Conservation (phyloP, 2,329 filamentous ascomycete genomes). For the Hymenoscyphus repandus region DNA sequence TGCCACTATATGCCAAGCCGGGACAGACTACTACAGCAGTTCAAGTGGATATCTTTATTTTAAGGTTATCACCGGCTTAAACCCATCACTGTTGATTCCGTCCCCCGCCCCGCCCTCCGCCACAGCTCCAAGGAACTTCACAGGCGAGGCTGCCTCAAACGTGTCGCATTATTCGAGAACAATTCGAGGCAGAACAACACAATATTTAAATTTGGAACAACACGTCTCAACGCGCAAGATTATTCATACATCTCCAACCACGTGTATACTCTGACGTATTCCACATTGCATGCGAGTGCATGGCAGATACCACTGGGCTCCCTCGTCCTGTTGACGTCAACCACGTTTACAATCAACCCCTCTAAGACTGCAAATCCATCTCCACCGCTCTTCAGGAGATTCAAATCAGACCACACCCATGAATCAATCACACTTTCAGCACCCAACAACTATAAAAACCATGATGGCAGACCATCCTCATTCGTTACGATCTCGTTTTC, state of each 20-base stretch:
- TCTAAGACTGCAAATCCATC: background rate
- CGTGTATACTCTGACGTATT: background rate
- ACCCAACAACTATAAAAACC: background rate
- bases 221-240: background rate
- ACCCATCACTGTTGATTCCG: too few relatives aligned
- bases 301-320: too few relatives aligned
- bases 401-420: background rate
- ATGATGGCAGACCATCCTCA: conserved; percentile 20
- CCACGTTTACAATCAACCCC: conserved; percentile 3
- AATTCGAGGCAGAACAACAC: background rate
- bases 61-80: too few relatives aligned
- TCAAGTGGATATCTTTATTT: too few relatives aligned
- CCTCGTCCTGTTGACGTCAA: conserved; percentile 6
- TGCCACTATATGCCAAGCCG: too few relatives aligned
- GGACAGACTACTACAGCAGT: too few relatives aligned
- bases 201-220: too few relatives aligned
- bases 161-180: too few relatives aligned
- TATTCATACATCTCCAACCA: background rate
- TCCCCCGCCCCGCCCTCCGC: too few relatives aligned
- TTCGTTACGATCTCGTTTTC: conserved; percentile 11
- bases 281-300: too few relatives aligned
- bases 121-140: too few relatives aligned
- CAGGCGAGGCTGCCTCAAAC: too few relatives aligned
- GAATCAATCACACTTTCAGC: background rate
- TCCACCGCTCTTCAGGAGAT: conserved; percentile 6